phyloP scores from a whole-genome alignment of 78 protist genomes.

The Chrysochromulina parva region DNA sequence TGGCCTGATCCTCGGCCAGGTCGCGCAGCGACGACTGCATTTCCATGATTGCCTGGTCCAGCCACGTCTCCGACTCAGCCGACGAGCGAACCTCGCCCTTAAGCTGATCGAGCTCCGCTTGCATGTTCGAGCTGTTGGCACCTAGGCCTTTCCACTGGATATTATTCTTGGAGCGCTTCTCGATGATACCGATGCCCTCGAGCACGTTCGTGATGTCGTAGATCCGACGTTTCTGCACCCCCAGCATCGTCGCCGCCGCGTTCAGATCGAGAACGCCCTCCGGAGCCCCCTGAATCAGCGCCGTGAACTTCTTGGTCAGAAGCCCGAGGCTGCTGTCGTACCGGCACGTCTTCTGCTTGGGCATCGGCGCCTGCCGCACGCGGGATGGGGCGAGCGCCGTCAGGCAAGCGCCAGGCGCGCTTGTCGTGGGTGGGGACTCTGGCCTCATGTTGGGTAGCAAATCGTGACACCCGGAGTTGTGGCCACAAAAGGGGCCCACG shows the following conservation, averaged over 20 bases:
- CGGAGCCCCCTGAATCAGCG: slow-evolving; percentile 37
- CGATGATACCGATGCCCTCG: slow-evolving; percentile 91
- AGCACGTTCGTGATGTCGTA: slow-evolving; percentile 95
- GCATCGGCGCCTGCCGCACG: neutral
- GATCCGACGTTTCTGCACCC: slow-evolving; percentile 88
- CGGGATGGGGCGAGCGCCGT: neutral
- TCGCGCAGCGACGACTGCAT: neutral
- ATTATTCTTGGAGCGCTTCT: slow-evolving; percentile 87
- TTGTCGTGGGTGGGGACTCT: too few relatives aligned
- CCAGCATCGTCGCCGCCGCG: slow-evolving; percentile 61
- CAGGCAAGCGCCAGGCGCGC: too few relatives aligned
- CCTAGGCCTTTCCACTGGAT: slow-evolving; percentile 45
- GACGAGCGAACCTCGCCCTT: neutral
- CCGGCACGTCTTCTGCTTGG: slow-evolving; percentile 33
- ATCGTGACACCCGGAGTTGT: too few relatives aligned
- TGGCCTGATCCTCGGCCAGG: neutral
- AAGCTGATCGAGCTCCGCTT: neutral
- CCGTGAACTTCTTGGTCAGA: slow-evolving; percentile 55
- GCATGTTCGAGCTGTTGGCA: neutral
- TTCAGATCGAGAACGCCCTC: slow-evolving; percentile 77
- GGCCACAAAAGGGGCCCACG: neutral
- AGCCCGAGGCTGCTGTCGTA: slow-evolving; percentile 50
- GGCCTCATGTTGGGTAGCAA: too few relatives aligned
- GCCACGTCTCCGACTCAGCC: slow-evolving; percentile 8
- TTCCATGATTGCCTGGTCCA: neutral